phyloP scores from a whole-genome alignment of 352 stramenopile genomes.

The Globisporangium carolinianum region DNA sequence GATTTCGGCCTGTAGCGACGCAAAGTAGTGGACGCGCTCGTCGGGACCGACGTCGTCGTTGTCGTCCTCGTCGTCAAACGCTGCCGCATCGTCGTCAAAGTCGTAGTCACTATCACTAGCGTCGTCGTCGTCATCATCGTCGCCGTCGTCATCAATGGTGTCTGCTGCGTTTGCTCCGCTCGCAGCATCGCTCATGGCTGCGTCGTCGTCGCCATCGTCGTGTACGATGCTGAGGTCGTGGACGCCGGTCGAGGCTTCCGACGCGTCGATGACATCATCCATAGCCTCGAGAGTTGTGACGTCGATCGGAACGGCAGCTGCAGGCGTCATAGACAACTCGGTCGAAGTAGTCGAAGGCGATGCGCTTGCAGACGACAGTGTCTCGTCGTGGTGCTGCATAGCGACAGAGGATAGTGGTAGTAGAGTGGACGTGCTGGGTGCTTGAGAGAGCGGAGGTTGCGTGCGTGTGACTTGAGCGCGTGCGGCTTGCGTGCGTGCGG shows the following conservation, averaged over 20 bases:
- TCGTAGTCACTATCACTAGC: slow-evolving; percentile 11
- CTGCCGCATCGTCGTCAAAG: slow-evolving; percentile 5
- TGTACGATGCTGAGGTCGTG: slow-evolving; percentile 1
- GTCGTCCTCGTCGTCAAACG: slow-evolving; percentile 11
- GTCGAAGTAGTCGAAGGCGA: neutral
- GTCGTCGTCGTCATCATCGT: neutral
- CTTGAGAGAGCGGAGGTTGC: neutral
- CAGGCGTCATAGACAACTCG: neutral
- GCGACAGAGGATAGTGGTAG: neutral
- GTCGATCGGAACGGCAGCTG: neutral
- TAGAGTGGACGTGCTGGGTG: neutral
- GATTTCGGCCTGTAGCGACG: slow-evolving; percentile 15
- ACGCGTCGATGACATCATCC: slow-evolving; percentile 2
- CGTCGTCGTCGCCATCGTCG: neutral
- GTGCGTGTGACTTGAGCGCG: neutral
- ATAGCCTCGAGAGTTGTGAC: neutral
- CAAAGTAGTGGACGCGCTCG: slow-evolving; percentile 2
- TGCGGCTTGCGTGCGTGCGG: neutral
- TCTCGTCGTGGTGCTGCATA: slow-evolving; percentile 4
- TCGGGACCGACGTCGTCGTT: slow-evolving; percentile 8
- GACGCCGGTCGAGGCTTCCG: slow-evolving; percentile 1
- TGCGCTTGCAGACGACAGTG: neutral
- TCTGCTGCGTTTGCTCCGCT: neutral
- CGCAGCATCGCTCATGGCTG: neutral
- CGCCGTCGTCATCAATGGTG: neutral